Percentiles rank a stretch among this genome's conserved stretches.
Evolutionary conservation across 2,329 filamentous ascomycete genomes (phyloP).

Genomic region (Torrubiellomyces zombiae): DNA sequence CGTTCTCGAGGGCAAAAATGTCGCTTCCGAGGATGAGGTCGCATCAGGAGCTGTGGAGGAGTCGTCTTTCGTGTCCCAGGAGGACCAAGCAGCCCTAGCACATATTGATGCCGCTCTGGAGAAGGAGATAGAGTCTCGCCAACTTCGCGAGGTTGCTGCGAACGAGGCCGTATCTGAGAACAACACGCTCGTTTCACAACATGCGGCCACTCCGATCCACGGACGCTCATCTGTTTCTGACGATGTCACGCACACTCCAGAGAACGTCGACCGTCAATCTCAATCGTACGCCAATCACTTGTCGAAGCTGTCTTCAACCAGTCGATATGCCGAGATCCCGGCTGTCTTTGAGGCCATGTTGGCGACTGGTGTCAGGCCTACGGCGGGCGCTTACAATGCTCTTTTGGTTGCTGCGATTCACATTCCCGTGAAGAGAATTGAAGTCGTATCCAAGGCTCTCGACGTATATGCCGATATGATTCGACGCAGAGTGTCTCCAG

Average conservation of each 20-base stretch:
- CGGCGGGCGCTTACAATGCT: slow-evolving; percentile 79
- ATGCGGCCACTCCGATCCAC: slow-evolving; percentile 24
- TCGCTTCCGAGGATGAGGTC: slow-evolving; percentile 16
- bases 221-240: slow-evolving; percentile 44
- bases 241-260: no score
- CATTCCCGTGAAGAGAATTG: slow-evolving; percentile 60
- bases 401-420: slow-evolving; percentile 72
- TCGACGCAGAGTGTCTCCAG: slow-evolving; percentile 62
- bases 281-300: slow-evolving; percentile 65
- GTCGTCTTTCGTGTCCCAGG: slow-evolving; percentile 22
- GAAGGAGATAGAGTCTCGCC: slow-evolving; percentile 50
- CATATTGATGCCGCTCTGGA: slow-evolving; percentile 76
- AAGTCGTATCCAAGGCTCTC: slow-evolving; percentile 77
- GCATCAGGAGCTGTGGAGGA: slow-evolving; percentile 18
- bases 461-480: slow-evolving; percentile 97
- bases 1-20: slow-evolving; percentile 30
- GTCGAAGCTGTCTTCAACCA: slow-evolving; percentile 50
- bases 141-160: slow-evolving; percentile 26
- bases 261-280: slow-evolving; percentile 47
- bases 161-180: no score
- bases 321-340: slow-evolving; percentile 75
- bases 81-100: slow-evolving; percentile 47
- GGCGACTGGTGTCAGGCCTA: slow-evolving; percentile 63
- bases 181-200: no score
- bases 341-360: slow-evolving; percentile 84